Conservation (phyloP, 768 basidiomycete genomes). For the Lentinula detonsa region DNA sequence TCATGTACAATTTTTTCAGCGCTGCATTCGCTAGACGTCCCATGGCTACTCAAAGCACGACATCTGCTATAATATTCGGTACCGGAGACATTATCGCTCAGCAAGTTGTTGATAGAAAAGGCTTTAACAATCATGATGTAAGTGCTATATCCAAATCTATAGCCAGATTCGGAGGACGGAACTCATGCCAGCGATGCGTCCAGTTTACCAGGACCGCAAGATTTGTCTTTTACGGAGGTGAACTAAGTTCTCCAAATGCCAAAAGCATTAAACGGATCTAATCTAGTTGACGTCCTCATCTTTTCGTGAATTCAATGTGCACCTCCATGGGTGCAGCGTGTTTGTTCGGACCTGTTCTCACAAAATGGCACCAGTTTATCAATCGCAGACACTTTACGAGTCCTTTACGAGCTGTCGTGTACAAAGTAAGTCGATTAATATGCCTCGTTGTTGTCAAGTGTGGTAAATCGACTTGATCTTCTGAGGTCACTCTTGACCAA, state of each 20-base stretch:
- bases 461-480: neutral
- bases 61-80: slow-evolving; percentile 41
- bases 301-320: slow-evolving; percentile 18
- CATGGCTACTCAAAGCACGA: slow-evolving; percentile 11
- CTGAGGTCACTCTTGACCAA: slow-evolving; percentile 20
- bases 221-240: slow-evolving; percentile 48
- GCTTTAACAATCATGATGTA: slow-evolving; percentile 47
- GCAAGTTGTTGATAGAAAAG: slow-evolving; percentile 53
- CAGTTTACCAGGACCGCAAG: slow-evolving; percentile 28
- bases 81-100: slow-evolving; percentile 59
- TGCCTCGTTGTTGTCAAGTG: too few species aligned
- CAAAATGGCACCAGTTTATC: slow-evolving; percentile 53
- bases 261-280: neutral
- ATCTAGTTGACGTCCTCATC: neutral
- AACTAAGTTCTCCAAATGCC: neutral
- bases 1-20: slow-evolving; percentile 15
- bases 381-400: slow-evolving; percentile 40
- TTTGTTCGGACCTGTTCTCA: slow-evolving; percentile 55
- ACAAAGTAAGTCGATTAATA: slow-evolving; percentile 9
- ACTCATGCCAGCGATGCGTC: neutral
- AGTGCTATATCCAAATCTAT: slow-evolving; percentile 8
- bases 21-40: slow-evolving; percentile 35
- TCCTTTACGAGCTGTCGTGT: slow-evolving; percentile 32
- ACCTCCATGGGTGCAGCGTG: neutral
- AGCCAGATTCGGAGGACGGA: too few species aligned